These are phyloP conservation scores for Arthrobotrys entomopaga DNA, from an alignment of 2,329 filamentous ascomycete genomes.

Conservation along the genomic window DNA sequence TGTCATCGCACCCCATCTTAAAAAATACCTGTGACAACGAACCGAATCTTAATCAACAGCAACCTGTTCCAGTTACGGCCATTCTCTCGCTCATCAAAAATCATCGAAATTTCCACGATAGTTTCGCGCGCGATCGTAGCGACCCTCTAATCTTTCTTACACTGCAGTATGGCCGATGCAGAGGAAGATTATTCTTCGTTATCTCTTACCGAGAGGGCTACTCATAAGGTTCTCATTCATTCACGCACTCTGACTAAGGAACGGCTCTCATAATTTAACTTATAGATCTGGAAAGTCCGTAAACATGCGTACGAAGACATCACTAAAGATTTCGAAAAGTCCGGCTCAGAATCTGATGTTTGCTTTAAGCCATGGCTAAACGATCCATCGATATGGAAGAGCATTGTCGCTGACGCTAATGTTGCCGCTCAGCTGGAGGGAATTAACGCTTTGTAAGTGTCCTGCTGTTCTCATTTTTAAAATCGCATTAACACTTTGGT, in stretches of 20 bases:
- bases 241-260: neutral
- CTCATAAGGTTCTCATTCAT: slow-evolving; percentile 74
- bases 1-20: neutral
- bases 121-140: neutral
- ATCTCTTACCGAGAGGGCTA: slow-evolving; percentile 80
- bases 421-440: slow-evolving; percentile 96
- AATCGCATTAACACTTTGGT: neutral
- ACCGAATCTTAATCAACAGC: neutral
- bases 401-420: slow-evolving; percentile 90
- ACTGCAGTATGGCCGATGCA: slow-evolving; percentile 74
- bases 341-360: slow-evolving; percentile 84
- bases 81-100: neutral
- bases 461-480: neutral
- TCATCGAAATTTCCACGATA: too few relatives aligned
- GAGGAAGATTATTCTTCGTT: slow-evolving; percentile 85
- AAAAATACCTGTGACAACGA: slow-evolving; percentile 3
- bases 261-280: slow-evolving; percentile 60
- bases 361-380: slow-evolving; percentile 87
- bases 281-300: slow-evolving; percentile 86
- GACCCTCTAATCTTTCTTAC: slow-evolving; percentile 4
- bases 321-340: slow-evolving; percentile 83
- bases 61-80: neutral
- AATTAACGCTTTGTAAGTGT: slow-evolving; percentile 77
- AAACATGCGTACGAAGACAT: slow-evolving; percentile 96
- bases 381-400: slow-evolving; percentile 89